Conservation (phyloP, 148 eudicot species). For the Camellia granthamiana region DNA sequence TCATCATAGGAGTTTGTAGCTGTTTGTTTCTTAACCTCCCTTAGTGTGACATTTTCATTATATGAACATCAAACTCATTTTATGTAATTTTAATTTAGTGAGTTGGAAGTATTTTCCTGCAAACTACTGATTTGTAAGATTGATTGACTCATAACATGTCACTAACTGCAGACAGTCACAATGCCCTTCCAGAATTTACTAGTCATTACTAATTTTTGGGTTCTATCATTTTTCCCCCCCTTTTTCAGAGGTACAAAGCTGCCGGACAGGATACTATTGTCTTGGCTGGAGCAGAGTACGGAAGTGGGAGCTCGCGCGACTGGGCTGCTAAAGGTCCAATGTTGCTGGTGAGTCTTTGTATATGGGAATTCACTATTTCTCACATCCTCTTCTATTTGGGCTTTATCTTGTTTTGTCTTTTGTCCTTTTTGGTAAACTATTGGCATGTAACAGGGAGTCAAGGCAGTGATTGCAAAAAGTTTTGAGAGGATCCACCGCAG, state of each 20-base stretch:
- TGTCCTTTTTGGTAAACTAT: neutral
- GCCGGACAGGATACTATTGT: slow-evolving; percentile 29
- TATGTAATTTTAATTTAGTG: neutral
- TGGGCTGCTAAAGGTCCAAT: slow-evolving; percentile 32
- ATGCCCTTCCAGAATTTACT: neutral
- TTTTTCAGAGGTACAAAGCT: slow-evolving; percentile 27
- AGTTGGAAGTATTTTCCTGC: neutral
- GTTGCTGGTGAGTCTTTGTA: slow-evolving; percentile 28
- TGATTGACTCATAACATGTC: neutral
- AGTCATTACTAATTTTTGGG: neutral
- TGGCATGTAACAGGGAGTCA: slow-evolving; percentile 33
- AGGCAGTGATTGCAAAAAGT: slow-evolving; percentile 49
- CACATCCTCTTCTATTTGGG: neutral
- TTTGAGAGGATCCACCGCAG: slow-evolving; percentile 52
- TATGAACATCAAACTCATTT: neutral
- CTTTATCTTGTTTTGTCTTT: neutral
- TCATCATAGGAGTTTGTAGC: neutral
- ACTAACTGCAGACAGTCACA: neutral
- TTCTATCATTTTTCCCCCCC: neutral
- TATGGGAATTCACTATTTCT: neutral
- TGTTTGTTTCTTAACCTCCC: neutral
- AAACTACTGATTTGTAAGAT: too few relatives aligned
- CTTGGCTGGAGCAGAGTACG: slow-evolving; percentile 29
- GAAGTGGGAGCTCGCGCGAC: slow-evolving; percentile 30
- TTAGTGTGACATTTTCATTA: neutral